Evolutionary conservation across 805 yeast genomes (phyloP), one percentile per base, ranked within the genome.

Genomic region (Yueomyces sinensis): DNA sequence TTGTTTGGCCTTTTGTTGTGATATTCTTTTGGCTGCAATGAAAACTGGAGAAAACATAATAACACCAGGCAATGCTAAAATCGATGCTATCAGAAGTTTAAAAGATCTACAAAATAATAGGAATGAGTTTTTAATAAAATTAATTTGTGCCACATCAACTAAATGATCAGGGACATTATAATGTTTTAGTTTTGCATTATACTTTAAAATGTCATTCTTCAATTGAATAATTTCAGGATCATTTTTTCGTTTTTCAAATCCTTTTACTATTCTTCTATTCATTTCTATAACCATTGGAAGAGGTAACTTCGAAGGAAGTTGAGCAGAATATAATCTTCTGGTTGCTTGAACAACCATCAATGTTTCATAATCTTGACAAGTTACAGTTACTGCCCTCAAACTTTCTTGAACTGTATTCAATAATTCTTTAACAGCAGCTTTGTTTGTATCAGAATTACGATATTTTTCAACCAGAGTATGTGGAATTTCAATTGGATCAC

Each of bases 271-370:
- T 44, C 95, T 65, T 52, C 98, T 70, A 50, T 87, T 89, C 75
- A 86, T 79, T 53, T 91, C 97, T 16, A 91, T 82, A 31, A 83
- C 74, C 44, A 87, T 66, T 2, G 93, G 81, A 36, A 87, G 63
- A 0, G 95, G 93, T 38, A 89, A 59, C 37, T 72, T 65, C 27
- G 76, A 71, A 14, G 78, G 73, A 34, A 79, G 65, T 44, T 82
- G 83, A 30, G 82, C 75, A 2, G 83, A 75, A 52, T 91, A 91
- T 30, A 89, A 64, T 49, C 98, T 68, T 58, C 96, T 70, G 29
- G 94, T 94, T 6, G 94, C 91, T 56, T 86, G 95, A 27, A 86
- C 77, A 14, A 82, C 83, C 72, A 82, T 79, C 38, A 86, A 61
- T 13, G 94, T 84, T 44, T 87, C 95, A 59, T 76, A 86, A 50